A percentile compares a stretch with the other conserved stretches of the same genome.
Conservation (phyloP, 2,329 filamentous ascomycete species). For the Coleophoma cylindrospora region DNA sequence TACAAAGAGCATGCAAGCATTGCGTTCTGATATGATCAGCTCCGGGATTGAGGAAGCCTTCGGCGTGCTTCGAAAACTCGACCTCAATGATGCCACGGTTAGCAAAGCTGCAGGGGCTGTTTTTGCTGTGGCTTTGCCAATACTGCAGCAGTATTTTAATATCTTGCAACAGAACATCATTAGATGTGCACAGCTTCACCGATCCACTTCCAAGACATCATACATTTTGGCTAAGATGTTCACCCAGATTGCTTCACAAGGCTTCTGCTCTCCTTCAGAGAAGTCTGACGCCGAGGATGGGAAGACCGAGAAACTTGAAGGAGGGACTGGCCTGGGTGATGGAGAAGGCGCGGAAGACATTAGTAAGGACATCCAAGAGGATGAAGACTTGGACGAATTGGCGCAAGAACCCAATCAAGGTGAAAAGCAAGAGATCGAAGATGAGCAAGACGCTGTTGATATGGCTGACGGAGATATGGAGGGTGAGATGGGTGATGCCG, state of each 20-base stretch:
- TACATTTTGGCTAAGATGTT: constrained; percentile 75
- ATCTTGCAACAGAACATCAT: constrained; percentile 55
- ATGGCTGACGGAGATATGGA: constrained; percentile 91
- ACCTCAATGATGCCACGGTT: constrained; percentile 33
- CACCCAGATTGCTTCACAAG: constrained; percentile 71
- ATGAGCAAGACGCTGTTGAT: constrained; percentile 82
- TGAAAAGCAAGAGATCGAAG: constrained; percentile 60
- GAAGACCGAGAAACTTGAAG: constrained; percentile 75
- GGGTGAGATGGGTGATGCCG: constrained; percentile 69
- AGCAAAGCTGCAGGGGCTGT: constrained; percentile 48
- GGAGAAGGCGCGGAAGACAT: constrained; percentile 96
- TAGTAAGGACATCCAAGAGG: constrained; percentile 90
- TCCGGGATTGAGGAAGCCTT: constrained; percentile 37
- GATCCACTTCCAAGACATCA: constrained; percentile 66
- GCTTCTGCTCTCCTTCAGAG: constrained; percentile 88
- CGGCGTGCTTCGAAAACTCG: constrained; percentile 36
- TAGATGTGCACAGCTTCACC: constrained; percentile 60
- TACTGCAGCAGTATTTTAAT: constrained; percentile 67
- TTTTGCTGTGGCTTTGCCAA: constrained; percentile 59
- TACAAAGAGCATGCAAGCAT: constrained; percentile 17
- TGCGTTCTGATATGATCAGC: constrained; percentile 19
- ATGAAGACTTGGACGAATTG: constrained; percentile 88
- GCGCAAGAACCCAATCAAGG: constrained; percentile 73
- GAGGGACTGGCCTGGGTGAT: constrained; percentile 88
- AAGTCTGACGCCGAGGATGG: constrained; percentile 66